Conservation (phyloP, 768 basidiomycete species). For the Suillus discolor region DNA sequence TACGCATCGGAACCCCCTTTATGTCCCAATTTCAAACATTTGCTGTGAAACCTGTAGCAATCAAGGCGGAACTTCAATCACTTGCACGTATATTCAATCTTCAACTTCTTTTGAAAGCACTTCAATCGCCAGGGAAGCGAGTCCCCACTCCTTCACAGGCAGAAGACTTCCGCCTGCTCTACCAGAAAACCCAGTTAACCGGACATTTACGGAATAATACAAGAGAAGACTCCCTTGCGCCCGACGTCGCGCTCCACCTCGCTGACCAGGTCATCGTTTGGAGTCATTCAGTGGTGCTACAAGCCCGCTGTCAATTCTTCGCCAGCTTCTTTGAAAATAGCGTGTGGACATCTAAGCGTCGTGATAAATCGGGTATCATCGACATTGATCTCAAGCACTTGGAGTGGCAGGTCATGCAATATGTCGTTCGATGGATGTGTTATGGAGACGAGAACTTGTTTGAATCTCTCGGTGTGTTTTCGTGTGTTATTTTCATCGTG, state of each 20-base stretch:
- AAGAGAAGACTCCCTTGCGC: slow-evolving; percentile 36
- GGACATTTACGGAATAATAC: slow-evolving; percentile 11
- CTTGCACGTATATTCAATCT: slow-evolving; percentile 66
- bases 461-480: slow-evolving; percentile 59
- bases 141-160: slow-evolving; percentile 49
- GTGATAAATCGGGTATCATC: slow-evolving; percentile 54
- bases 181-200: slow-evolving; percentile 31
- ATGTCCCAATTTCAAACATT: slow-evolving; percentile 40
- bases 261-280: slow-evolving; percentile 59
- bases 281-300: slow-evolving; percentile 75
- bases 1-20: slow-evolving; percentile 54
- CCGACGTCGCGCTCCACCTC: slow-evolving; percentile 75
- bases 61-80: slow-evolving; percentile 64
- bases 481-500: background rate
- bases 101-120: slow-evolving; percentile 48
- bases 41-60: slow-evolving; percentile 44
- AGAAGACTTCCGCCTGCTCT: slow-evolving; percentile 53
- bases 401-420: slow-evolving; percentile 71
- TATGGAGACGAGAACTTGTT: slow-evolving; percentile 77
- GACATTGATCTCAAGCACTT: slow-evolving; percentile 74
- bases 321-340: slow-evolving; percentile 78
- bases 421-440: slow-evolving; percentile 77
- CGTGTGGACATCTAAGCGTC: slow-evolving; percentile 76
- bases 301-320: slow-evolving; percentile 85
- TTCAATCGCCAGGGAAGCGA: slow-evolving; percentile 66